phyloP scores from a whole-genome alignment of 2,329 filamentous ascomycete genomes.

The Fusarium illudens region DNA sequence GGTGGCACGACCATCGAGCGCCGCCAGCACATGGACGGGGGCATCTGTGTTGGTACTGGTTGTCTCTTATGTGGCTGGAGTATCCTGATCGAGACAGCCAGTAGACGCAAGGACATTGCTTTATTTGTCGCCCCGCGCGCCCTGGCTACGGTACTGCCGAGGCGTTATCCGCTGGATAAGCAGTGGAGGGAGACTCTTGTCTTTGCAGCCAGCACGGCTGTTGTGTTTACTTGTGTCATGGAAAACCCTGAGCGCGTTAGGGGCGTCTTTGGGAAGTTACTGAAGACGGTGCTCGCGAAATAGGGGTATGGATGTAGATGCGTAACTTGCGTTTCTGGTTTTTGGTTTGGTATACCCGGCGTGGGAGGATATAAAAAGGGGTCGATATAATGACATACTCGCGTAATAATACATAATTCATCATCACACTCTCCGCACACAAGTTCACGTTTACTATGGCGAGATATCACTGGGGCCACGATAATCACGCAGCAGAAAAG shows the following conservation, averaged over 20 bases:
- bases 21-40: constrained; percentile 64
- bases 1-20: constrained; percentile 56
- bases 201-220: constrained; percentile 73
- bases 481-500: background rate
- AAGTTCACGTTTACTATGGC: background rate
- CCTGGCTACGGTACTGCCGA: constrained; percentile 75
- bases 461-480: background rate
- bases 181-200: constrained; percentile 73
- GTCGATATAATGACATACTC: background rate
- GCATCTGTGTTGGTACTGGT: constrained; percentile 74
- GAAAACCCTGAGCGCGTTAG: constrained; percentile 71
- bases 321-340: background rate
- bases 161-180: constrained; percentile 69
- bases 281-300: constrained; percentile 59
- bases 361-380: background rate
- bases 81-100: constrained; percentile 74
- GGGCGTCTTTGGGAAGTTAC: constrained; percentile 71
- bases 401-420: constrained; percentile 23
- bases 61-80: constrained; percentile 84
- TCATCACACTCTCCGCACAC: background rate
- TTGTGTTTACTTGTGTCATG: constrained; percentile 72
- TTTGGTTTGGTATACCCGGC: background rate
- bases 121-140: constrained; percentile 85
- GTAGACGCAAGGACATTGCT: constrained; percentile 76
- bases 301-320: constrained; percentile 24